Evolutionary conservation across 2,329 filamentous ascomycete genomes (phyloP), one percentile per base, ranked within the genome.

Genomic region (Alternaria sp.): DNA sequence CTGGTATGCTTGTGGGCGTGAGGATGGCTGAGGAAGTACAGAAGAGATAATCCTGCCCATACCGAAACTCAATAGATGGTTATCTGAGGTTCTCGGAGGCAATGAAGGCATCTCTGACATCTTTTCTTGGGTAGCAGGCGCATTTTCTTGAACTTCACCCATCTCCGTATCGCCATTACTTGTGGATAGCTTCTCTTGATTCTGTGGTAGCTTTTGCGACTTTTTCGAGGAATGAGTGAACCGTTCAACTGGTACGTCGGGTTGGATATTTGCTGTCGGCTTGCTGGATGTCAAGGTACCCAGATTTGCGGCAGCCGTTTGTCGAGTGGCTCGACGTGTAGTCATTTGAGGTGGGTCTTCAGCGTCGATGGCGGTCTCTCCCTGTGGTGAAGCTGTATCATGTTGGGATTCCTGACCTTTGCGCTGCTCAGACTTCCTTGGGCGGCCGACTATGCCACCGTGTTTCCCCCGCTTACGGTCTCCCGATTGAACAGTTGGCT

Each of bases 241-340:
- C 16, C 3, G 20, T 3, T 49, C 8, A 30, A 26, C 30, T 8
- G 46, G 20, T 36, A 30, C 46, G 14, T 49, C 22, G 3, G 34
- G 38, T 14, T 38, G 22, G 1, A 8, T 2, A 0, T 42, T 43
- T 26, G 16, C 32, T 18, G 12, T 39, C 7, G 39, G 24, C 3
- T 44, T 41, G 9, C 7, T 36, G 8, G 30, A n/a, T 18, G 22
- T 16, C 9, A 39, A 7, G 18, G 20, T n/a, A 6, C 30, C 39
- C 11, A 39, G 24, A 11, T 48, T 53, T 3, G 53, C 42, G 8
- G 43, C 46, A n/a, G 51, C 59, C 20, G 62, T 66, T 18, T 47
- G 61, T 22, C 68, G 59, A 8, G 63, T 61, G n/a, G 57, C 60
- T 54, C 61, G 66, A 20, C 66, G 62, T 5, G 66, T 66, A 32